Conservation (phyloP, 495 filamentous ascomycete species). For the Podospora tetraspora region DNA sequence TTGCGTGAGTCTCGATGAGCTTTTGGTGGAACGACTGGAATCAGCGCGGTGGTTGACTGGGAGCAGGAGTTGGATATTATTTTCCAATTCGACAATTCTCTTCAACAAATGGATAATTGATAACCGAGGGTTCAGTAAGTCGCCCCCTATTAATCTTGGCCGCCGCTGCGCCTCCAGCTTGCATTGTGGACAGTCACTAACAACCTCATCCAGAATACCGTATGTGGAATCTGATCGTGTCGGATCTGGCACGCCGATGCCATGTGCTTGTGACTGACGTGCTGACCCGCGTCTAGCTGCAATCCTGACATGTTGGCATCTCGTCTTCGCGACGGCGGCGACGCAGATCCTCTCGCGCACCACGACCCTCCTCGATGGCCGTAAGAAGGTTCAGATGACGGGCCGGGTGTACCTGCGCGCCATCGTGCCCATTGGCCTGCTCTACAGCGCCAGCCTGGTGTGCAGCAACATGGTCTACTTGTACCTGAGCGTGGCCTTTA, state of each 20-base stretch:
- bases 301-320: constrained; percentile 73
- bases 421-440: constrained; percentile 68
- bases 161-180: not conserved
- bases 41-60: constrained; percentile 1
- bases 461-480: constrained; percentile 70
- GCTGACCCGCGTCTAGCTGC: constrained; percentile 28
- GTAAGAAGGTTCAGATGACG: constrained; percentile 65
- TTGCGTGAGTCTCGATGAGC: constrained; percentile 52
- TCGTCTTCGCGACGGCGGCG: constrained; percentile 65
- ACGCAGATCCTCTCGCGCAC: constrained; percentile 68
- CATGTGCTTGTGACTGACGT: not conserved
- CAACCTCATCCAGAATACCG: constrained; percentile 24
- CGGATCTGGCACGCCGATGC: no score
- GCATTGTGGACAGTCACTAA: constrained; percentile 16
- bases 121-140: constrained; percentile 72
- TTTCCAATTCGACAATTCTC: constrained; percentile 83
- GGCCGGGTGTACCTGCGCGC: constrained; percentile 60
- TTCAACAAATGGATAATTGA: constrained; percentile 93
- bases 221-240: constrained; percentile 12
- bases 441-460: constrained; percentile 67
- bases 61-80: constrained; percentile 73
- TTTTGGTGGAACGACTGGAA: not conserved
- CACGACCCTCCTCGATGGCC: constrained; percentile 61
- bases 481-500: constrained; percentile 71
- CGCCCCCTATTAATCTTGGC: not conserved